phyloP scores from a whole-genome alignment of 2,329 filamentous ascomycete species.

The Polychaeton citri region DNA sequence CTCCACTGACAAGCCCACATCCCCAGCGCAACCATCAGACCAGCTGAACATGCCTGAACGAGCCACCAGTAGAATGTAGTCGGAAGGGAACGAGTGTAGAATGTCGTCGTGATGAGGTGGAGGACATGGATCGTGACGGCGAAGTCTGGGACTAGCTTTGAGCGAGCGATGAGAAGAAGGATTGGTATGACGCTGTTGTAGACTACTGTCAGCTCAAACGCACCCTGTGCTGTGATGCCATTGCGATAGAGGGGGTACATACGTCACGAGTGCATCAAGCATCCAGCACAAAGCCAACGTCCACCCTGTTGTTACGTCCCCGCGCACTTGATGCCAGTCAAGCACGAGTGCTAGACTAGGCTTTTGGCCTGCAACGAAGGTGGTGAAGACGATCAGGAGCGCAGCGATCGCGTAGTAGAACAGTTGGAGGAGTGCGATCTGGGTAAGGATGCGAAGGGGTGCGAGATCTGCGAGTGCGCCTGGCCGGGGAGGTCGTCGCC shows the following conservation, averaged over 20 bases:
- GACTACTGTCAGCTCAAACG: not conserved
- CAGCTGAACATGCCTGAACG: slow-evolving; percentile 46
- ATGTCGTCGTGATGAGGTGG: slow-evolving; percentile 61
- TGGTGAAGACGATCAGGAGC: slow-evolving; percentile 53
- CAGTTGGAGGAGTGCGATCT: slow-evolving; percentile 51
- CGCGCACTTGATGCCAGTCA: slow-evolving; percentile 49
- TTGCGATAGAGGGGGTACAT: slow-evolving; percentile 17
- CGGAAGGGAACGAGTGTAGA: slow-evolving; percentile 69
- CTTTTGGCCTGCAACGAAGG: slow-evolving; percentile 48
- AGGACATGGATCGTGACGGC: slow-evolving; percentile 77
- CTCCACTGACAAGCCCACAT: slow-evolving; percentile 88
- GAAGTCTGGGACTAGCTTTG: slow-evolving; percentile 91
- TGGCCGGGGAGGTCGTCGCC: slow-evolving; percentile 49
- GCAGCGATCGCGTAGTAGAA: slow-evolving; percentile 51
- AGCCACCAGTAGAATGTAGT: slow-evolving; percentile 78
- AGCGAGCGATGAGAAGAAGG: slow-evolving; percentile 70
- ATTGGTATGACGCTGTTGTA: slow-evolving; percentile 61
- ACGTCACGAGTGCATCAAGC: slow-evolving; percentile 52
- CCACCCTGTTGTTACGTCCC: slow-evolving; percentile 58
- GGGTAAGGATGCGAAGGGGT: slow-evolving; percentile 52
- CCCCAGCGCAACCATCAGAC: slow-evolving; percentile 56
- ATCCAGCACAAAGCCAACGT: slow-evolving; percentile 56
- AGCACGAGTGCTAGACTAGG: slow-evolving; percentile 47
- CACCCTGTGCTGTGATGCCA: not conserved
- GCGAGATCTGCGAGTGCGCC: slow-evolving; percentile 54